Base-by-base conservation (phyloP, 345 rosid genomes). In the Populus tremula region DNA sequence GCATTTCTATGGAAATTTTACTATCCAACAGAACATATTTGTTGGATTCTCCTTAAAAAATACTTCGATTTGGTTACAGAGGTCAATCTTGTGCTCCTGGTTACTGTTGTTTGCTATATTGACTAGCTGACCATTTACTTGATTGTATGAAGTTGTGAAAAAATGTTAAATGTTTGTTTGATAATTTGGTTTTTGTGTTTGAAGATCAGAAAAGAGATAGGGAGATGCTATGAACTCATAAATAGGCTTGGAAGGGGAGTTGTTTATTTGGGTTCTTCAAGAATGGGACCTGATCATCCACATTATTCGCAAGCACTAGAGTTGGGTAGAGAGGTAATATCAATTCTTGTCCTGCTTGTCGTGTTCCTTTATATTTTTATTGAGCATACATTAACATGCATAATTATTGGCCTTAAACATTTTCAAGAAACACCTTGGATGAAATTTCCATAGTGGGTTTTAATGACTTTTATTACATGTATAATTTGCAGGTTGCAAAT, bases 201-300 rank as follows among this genome's bases (percentile, higher is more conserved):
- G 75, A 87, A 94, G 98, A 92, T 94, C 76, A 91, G 87, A 84
- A 91, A 89, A 82, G 98, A 93, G 87, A 88, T 93, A 43, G 86
- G 79, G 53, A 78, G 71, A 47, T 94, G 98, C 84, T 94, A 91
- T 64, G 88, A 89, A 54, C 93, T 95, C 76, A 79, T 90, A 83
- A 86, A 75, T 59, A 86, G 89, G 76, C 89, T 93, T 12, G 97
- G 99, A 70, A 89, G 94, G 80, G 99, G 99, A 71, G 90, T 89
- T 70, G 78, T 91, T 63, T 95, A 95, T 82, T 83, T 95, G 83
- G 98, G 99, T 74, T 95, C 97, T 17, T 88, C 98, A 2, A 89
- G 99, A 81, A 89, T 90, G 90, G 93, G 87, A 75, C 84, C 91
- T 11, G 84, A 85, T 82, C 93, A 88, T 85, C 84, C 87, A 18